Conservation (phyloP, 2,329 filamentous ascomycete species). For the Trichoderma arundinaceum region DNA sequence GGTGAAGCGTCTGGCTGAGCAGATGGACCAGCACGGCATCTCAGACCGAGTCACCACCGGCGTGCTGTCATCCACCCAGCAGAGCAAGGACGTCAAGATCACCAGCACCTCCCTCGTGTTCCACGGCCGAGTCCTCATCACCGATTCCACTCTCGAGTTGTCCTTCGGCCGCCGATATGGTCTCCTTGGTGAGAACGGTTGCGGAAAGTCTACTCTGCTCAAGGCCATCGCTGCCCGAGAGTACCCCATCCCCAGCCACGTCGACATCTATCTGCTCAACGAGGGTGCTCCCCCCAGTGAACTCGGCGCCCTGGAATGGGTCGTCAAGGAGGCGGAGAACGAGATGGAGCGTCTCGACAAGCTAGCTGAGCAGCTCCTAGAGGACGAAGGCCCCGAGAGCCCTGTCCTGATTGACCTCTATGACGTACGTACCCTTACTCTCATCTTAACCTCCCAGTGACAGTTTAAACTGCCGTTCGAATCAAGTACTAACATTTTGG, state of each 20-base stretch:
- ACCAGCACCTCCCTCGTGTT: slow-evolving; percentile 92
- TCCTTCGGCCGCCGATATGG: slow-evolving; percentile 93
- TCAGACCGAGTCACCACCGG: slow-evolving; percentile 98
- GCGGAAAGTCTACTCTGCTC: slow-evolving; percentile 96
- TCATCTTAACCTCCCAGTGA: no score
- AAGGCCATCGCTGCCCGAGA: slow-evolving; percentile 94
- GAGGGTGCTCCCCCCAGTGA: slow-evolving; percentile 92
- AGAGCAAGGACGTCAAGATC: slow-evolving; percentile 96
- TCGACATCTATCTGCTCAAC: slow-evolving; percentile 98
- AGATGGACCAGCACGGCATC: slow-evolving; percentile 95
- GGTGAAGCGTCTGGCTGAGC: slow-evolving; percentile 84
- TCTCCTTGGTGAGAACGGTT: slow-evolving; percentile 97
- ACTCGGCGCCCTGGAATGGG: slow-evolving; percentile 93
- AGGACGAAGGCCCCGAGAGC: slow-evolving; percentile 89
- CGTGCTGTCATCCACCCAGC: slow-evolving; percentile 82
- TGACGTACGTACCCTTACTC: slow-evolving; percentile 68
- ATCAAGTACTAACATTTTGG: slow-evolving; percentile 17
- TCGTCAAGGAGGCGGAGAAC: slow-evolving; percentile 89
- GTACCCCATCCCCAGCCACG: slow-evolving; percentile 92
- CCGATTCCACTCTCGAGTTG: slow-evolving; percentile 90
- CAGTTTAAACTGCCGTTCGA: no score
- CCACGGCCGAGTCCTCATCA: slow-evolving; percentile 96
- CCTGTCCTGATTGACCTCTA: slow-evolving; percentile 92
- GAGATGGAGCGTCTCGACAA: slow-evolving; percentile 91
- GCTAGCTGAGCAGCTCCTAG: slow-evolving; percentile 86